Evolutionary conservation across 805 yeast species (phyloP), one percentile per base, ranked within the genome.

Genomic region (Candida wancherniae): DNA sequence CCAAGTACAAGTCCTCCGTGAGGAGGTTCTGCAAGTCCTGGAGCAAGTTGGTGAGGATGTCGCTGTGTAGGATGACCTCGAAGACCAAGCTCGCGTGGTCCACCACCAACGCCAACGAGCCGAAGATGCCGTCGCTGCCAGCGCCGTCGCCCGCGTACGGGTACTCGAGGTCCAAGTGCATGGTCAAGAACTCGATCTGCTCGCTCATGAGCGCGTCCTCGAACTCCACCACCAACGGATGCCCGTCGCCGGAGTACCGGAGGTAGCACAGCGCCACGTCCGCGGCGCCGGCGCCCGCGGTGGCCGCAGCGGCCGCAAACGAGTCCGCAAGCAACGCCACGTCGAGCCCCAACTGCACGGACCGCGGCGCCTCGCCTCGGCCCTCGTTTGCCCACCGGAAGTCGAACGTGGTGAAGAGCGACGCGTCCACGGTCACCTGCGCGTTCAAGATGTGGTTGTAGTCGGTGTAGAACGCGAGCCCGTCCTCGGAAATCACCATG

Each of bases 151-250:
- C 57, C n/a, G n/a, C n/a, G 30, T 50, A 46, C 0, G 56, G 57
- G 28, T 53, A 56, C 10, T 39, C 40, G 10, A 51, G 28, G 17
- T 63, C 69, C 17, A 47, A 21, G 33, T 53, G 55, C 26, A 59
- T 63, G 2, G 71, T 65, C 4, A 51, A 42, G 37, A 66, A 66
- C 41, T 66, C 71, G 28, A 66, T 51, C 37, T 56, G 58, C 34
- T 66, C 71, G 29, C 58, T 58, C 40, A 66, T 58, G 19, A 57
- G 41, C 20, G 47, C 41, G 40, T 65, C 70, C 40, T 65, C 70
- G 36, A 65, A 66, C 33, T 61, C 70, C 13, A 65, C 48, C 9
- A 60, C 50, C 6, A 66, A 46, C 1, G 69, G 69, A 6, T 34
- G 27, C 1, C 70, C 71, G n/a, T 51, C 59, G 6, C 69, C 69